A percentile compares a stretch with the other conserved stretches of the same genome.
These are phyloP conservation scores for Apiosordaria backusii DNA, from an alignment of 495 filamentous ascomycete species.

Conservation along the genomic window DNA sequence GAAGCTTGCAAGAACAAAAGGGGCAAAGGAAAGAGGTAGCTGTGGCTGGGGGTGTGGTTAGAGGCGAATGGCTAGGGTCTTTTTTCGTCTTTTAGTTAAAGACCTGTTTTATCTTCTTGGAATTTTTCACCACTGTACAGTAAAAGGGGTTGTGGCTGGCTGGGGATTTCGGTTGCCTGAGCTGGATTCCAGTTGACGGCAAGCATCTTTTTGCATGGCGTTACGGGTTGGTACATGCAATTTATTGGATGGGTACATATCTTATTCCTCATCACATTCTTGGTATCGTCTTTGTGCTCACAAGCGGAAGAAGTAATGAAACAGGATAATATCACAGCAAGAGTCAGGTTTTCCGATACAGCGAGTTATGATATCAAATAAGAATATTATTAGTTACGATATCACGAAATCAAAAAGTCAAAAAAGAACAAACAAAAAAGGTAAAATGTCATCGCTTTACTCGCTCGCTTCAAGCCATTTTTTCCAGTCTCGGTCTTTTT, in stretches of 20 bases:
- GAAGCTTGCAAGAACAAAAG: not conserved
- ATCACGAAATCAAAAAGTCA: not conserved
- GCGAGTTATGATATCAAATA: not conserved
- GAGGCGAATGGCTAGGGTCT: not conserved
- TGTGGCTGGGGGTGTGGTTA: not conserved
- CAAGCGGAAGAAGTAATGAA: not conserved
- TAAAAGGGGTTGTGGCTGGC: slow-evolving; percentile 12
- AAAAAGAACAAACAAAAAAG: slow-evolving; percentile 1
- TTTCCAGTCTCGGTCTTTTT: not conserved
- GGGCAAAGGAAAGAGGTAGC: not conserved
- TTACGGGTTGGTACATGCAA: slow-evolving; percentile 25
- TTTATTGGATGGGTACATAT: not conserved
- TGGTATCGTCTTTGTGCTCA: not conserved
- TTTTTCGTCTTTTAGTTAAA: not conserved
- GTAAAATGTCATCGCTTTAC: not conserved
- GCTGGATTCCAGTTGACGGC: slow-evolving; percentile 11
- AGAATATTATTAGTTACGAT: not conserved
- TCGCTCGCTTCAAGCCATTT: not conserved
- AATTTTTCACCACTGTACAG: slow-evolving; percentile 17
- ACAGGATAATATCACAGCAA: not conserved
- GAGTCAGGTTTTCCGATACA: not conserved
- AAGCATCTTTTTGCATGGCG: slow-evolving; percentile 30
- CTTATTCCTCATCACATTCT: not conserved
- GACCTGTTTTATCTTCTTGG: not conserved
- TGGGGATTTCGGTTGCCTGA: not conserved